Evolutionary conservation across 305 asterid genomes (phyloP), one percentile per base, ranked within the genome.

Genomic region (Solanum hybrid): DNA sequence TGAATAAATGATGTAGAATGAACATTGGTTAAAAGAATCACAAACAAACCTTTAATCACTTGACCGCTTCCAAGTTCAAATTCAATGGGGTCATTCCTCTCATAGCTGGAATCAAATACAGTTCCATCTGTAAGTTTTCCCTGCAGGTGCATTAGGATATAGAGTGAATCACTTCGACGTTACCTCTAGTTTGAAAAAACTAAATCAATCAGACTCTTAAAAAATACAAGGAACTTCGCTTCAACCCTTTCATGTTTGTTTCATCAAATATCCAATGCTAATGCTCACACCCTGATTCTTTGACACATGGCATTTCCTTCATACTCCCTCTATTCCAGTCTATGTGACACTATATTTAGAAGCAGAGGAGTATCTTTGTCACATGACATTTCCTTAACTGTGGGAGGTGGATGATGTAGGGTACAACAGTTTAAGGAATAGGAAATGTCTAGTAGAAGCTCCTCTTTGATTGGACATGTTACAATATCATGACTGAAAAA

Each of bases 71-170:
- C 99, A 86, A 97, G 99, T 93, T 93, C 94, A 88, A 97, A 97
- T 80, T 95, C 97, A 92, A 97, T 95, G 66, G 99, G 99, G 78
- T 97, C 99, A 87, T 98, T 96, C 92, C 99, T 95, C 90, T 95
- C 99, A 78, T 92, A 96, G 94, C 99, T 97, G 88, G 99, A 96
- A 92, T 97, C 99, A 71, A 96, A 97, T 86, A 95, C 98, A 78
- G 99, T 95, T 89, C 99, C 99, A 92, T 97, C 99, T 3, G 98
- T 97, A 91, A 97, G 98, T 91, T 93, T 93, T 85, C 99, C 99
- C 99, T 97, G 94, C 90, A 93, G 91, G 80, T 5, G 77, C 29
- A 86, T 86, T 81, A 38, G 15, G 24, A 87, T 56, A 29, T 37
- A 32, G 88, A 22, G 88, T 56, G 29, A 56, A 85, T 85, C 76